Percentiles rank a stretch among this genome's conserved stretches.
Evolutionary conservation across 257 asterid genomes (phyloP).

Genomic region (Perilla frutescens): DNA sequence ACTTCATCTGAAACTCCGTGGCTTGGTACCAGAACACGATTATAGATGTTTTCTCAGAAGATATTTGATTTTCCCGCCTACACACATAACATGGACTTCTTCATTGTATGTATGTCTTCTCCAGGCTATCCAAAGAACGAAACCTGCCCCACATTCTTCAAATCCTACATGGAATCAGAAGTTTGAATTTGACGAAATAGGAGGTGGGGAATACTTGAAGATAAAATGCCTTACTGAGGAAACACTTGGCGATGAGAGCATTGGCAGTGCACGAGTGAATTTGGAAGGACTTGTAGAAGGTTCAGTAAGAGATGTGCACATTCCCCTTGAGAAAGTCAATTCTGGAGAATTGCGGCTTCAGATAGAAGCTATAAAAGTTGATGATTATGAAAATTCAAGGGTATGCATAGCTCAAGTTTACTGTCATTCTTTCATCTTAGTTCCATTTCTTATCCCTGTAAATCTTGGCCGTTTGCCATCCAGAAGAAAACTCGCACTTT

Average conservation of each 20-base stretch:
- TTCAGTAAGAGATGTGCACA: slow-evolving; percentile 66
- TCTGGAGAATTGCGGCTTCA: slow-evolving; percentile 91
- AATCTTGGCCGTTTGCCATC: too few relatives aligned
- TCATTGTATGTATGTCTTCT: slow-evolving; percentile 22
- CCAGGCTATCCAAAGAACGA: slow-evolving; percentile 70
- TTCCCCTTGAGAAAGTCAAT: slow-evolving; percentile 92
- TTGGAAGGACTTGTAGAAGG: slow-evolving; percentile 96
- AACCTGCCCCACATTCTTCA: slow-evolving; percentile 66
- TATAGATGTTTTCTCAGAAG: not conserved
- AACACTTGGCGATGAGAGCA: slow-evolving; percentile 83
- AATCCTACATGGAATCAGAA: slow-evolving; percentile 86
- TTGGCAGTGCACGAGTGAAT: slow-evolving; percentile 94
- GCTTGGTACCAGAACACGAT: not conserved
- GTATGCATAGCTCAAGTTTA: slow-evolving; percentile 40
- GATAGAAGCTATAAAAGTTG: slow-evolving; percentile 70
- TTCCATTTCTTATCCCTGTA: not conserved
- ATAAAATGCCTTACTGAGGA: slow-evolving; percentile 84
- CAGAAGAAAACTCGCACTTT: not conserved
- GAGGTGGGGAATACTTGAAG: slow-evolving; percentile 83
- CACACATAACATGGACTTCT: not conserved
- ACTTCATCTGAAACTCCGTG: not conserved
- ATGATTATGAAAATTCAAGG: slow-evolving; percentile 63
- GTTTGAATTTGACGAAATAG: slow-evolving; percentile 92
- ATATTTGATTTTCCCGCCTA: not conserved
- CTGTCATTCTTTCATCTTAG: not conserved